Percentiles rank a stretch among this genome's conserved stretches.
Evolutionary conservation across 2,329 filamentous ascomycete genomes (phyloP).

Genomic region (Cladosporium sp.): DNA sequence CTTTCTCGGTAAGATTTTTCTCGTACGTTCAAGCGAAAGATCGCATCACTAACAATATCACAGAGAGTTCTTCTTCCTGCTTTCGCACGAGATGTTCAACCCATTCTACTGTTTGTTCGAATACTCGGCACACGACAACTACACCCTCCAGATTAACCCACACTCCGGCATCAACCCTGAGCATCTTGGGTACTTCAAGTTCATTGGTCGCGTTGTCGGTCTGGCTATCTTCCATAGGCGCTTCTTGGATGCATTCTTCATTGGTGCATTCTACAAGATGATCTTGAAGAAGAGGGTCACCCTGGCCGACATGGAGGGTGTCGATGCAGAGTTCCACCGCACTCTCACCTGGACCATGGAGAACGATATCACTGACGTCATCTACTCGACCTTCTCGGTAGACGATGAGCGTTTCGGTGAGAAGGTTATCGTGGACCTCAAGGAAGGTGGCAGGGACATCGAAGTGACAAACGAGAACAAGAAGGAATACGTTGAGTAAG

Average conservation of each 20-base stretch:
- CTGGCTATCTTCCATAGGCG: slow-evolving; percentile 96
- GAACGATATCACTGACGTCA: slow-evolving; percentile 91
- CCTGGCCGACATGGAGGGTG: slow-evolving; percentile 96
- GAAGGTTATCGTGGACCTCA: slow-evolving; percentile 89
- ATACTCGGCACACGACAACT: slow-evolving; percentile 99
- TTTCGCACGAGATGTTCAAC: slow-evolving; percentile 99
- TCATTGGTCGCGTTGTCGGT: slow-evolving; percentile 95
- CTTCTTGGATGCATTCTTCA: slow-evolving; percentile 98
- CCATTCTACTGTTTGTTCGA: slow-evolving; percentile 99
- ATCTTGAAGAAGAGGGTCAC: slow-evolving; percentile 89
- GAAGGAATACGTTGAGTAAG: slow-evolving; percentile 92
- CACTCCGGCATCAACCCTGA: slow-evolving; percentile 99
- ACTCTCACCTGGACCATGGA: slow-evolving; percentile 97
- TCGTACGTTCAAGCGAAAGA: background rate
- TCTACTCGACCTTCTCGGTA: slow-evolving; percentile 94
- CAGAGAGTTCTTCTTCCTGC: slow-evolving; percentile 97
- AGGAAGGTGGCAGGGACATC: slow-evolving; percentile 84
- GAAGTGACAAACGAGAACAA: slow-evolving; percentile 99
- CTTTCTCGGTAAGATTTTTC: slow-evolving; percentile 66
- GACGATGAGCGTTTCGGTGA: slow-evolving; percentile 98
- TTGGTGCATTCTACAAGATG: slow-evolving; percentile 99
- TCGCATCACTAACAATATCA: slow-evolving; percentile 30
- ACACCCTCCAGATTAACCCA: slow-evolving; percentile 98
- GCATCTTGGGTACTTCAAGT: slow-evolving; percentile 99
- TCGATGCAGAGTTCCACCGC: slow-evolving; percentile 95